phyloP scores from a whole-genome alignment of 2,329 filamentous ascomycete species.

The Penicillium sclerotigenum region DNA sequence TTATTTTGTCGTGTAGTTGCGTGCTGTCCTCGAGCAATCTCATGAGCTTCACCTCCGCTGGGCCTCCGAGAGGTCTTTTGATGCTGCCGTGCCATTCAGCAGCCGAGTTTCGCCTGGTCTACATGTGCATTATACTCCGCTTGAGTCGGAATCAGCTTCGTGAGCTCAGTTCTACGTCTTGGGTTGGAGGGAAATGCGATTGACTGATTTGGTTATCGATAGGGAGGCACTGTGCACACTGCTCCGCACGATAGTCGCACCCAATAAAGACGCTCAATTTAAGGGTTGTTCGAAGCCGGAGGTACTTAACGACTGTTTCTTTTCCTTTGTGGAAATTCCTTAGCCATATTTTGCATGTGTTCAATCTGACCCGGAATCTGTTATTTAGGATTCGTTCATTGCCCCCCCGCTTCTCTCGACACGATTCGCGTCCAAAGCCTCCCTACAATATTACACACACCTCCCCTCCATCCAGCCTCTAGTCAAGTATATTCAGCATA shows the following conservation, averaged over 20 bases:
- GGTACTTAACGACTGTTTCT: slow-evolving; percentile 34
- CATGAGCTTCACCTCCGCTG: slow-evolving; percentile 77
- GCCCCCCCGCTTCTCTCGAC: slow-evolving; percentile 54
- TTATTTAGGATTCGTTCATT: slow-evolving; percentile 58
- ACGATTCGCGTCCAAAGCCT: slow-evolving; percentile 60
- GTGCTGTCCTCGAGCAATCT: slow-evolving; percentile 59
- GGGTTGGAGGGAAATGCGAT: not conserved
- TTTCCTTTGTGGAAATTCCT: not conserved
- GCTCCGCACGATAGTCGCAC: slow-evolving; percentile 57
- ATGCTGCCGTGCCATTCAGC: slow-evolving; percentile 65
- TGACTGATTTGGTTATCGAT: slow-evolving; percentile 10
- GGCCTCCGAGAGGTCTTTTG: slow-evolving; percentile 59
- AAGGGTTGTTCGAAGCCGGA: slow-evolving; percentile 53
- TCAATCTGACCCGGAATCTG: not conserved
- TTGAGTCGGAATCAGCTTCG: slow-evolving; percentile 35
- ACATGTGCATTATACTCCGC: slow-evolving; percentile 72
- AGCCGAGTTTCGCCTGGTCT: slow-evolving; percentile 76
- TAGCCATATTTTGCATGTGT: not conserved
- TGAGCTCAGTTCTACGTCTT: slow-evolving; percentile 22
- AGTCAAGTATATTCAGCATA: slow-evolving; percentile 51
- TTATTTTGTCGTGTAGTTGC: slow-evolving; percentile 47
- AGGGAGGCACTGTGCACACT: slow-evolving; percentile 57
- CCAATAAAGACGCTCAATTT: slow-evolving; percentile 12
- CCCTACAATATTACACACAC: slow-evolving; percentile 68
- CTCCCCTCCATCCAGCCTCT: slow-evolving; percentile 59